Percentiles rank a stretch among this genome's conserved stretches.
Conservation (phyloP, 108 stramenopile species). For the Mediolabrus comicus region DNA sequence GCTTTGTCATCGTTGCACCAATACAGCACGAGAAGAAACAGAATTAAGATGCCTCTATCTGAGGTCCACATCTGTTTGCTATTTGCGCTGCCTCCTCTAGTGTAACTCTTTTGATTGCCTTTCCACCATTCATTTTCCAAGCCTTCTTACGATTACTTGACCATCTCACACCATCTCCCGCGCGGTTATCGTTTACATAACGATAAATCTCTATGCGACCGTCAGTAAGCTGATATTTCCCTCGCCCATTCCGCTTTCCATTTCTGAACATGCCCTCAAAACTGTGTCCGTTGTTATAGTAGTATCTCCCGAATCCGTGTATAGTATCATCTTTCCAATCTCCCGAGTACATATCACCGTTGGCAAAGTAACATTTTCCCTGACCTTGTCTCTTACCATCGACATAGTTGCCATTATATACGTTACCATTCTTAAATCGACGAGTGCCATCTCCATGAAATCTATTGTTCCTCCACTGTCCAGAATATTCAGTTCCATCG, state of each 20-base stretch:
- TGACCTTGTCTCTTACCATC: conserved; percentile 55
- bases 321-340: conserved; percentile 47
- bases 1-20: too few species aligned
- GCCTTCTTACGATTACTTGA: conserved; percentile 60
- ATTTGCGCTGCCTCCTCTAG: conserved; percentile 29
- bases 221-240: conserved; percentile 54
- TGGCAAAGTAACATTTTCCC: conserved; percentile 59
- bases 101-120: conserved; percentile 24
- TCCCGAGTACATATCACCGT: conserved; percentile 61
- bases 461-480: conserved; percentile 57
- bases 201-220: conserved; percentile 60
- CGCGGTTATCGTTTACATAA: conserved; percentile 52
- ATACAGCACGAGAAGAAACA: background rate
- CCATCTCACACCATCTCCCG: conserved; percentile 64
- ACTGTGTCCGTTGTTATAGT: conserved; percentile 51
- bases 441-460: conserved; percentile 63
- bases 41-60: conserved; percentile 25
- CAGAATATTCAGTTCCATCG: conserved; percentile 65
- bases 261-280: conserved; percentile 43
- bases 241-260: conserved; percentile 37
- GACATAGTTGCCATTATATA: conserved; percentile 50
- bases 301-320: conserved; percentile 68
- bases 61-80: conserved; percentile 32
- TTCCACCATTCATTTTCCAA: conserved; percentile 46
- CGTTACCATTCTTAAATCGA: conserved; percentile 60